Base-by-base conservation (phyloP, 1,139 yeast genomes). In the Hemisphaericaspora lyxosophila region DNA sequence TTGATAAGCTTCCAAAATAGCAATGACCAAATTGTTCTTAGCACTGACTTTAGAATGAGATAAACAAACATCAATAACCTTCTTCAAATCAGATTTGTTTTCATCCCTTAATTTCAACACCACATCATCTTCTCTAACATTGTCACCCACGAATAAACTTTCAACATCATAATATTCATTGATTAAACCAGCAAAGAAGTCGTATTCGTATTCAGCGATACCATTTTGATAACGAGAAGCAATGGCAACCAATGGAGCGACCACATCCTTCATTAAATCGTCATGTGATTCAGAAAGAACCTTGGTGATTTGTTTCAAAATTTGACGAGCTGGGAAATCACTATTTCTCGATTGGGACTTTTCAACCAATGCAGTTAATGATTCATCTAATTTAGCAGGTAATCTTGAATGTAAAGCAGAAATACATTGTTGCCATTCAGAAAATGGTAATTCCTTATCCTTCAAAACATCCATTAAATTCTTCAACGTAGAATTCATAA, bases 41-140 rank as follows among this genome's bases (percentile, higher is more conserved):
- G 97, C 89, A 42, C 94, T 85, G 26, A 90, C 94, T 60, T 96
- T 82, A 24, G 96, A 81, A 63, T 94, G 99, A 15, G 97, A 89
- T 57, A 90, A 74, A 22, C 84, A 88, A 41, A 78, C 75, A 43
- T 68, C 59, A 41, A 87, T 80, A 40, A 92, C 98, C 57, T 78
- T 78, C 38, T 74, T 70, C 59, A 90, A 75, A 47, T 86, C 86
- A 36, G 81, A 75, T 61, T 85, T 83, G 68, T 89, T 75, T 62
- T 85, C 92, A 53, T 92, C 97, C 64, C 98, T 84, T 46, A 94
- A 73, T 50, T 72, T 73, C 65, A 92, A 76, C 43, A 92, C 80
- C 34, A 88, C 95, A 52, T 86, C 95, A 54, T 88, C 96, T 54
- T 85, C 90, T 57, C 96, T 79, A 36, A 73, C 69, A 53, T 81